phyloP scores from a whole-genome alignment of 2,329 filamentous ascomycete genomes.

The Aspergillus aculeatinus region DNA sequence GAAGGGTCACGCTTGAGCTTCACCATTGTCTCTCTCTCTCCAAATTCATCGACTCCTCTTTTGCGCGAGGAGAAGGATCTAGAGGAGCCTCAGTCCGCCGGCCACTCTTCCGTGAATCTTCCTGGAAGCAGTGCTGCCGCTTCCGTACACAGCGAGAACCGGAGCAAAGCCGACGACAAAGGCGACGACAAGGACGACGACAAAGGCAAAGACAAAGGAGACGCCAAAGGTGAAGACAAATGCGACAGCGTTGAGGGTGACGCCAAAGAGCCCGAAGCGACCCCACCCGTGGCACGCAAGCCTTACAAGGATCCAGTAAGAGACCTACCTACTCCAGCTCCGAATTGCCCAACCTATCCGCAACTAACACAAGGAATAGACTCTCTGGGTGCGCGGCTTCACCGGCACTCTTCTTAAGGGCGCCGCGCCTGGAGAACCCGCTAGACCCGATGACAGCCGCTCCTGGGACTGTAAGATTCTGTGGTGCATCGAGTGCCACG shows the following conservation, averaged over 20 bases:
- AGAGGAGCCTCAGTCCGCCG: too few relatives aligned
- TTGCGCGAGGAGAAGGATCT: too few relatives aligned
- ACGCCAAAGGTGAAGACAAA: neutral
- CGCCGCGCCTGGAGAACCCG: neutral
- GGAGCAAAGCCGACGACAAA: too few relatives aligned
- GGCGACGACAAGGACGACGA: too few relatives aligned
- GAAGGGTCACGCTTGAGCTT: too few relatives aligned
- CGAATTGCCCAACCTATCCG: too few relatives aligned
- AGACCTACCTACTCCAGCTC: too few relatives aligned
- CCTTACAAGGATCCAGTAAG: neutral
- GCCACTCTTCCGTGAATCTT: too few relatives aligned
- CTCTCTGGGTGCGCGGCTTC: slow-evolving; percentile 12
- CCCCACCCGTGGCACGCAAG: neutral
- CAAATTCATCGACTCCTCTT: too few relatives aligned
- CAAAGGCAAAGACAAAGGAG: neutral
- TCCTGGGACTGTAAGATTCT: slow-evolving; percentile 34
- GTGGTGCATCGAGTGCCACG: slow-evolving; percentile 30
- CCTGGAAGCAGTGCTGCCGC: too few relatives aligned
- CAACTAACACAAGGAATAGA: neutral
- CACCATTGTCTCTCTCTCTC: too few relatives aligned
- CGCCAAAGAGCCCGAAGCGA: neutral
- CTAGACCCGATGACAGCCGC: slow-evolving; percentile 18
- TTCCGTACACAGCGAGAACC: too few relatives aligned
- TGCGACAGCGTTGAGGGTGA: neutral
- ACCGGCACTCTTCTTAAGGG: slow-evolving; percentile 16